phyloP scores from a whole-genome alignment of 306 rosid species.

The Argentina anserina region DNA sequence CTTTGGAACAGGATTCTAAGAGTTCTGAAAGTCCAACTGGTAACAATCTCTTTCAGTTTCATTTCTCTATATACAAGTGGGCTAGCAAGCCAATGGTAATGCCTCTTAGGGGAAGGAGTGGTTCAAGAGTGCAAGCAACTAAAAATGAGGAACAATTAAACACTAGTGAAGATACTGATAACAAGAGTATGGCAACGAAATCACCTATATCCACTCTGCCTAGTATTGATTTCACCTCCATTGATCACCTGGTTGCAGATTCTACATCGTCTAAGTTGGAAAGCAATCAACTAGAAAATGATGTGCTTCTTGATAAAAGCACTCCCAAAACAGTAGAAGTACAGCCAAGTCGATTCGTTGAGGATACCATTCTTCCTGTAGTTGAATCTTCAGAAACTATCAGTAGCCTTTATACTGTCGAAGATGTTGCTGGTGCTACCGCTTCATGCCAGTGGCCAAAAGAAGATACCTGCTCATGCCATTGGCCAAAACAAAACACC shows the following conservation, averaged over 20 bases:
- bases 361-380: conserved; percentile 27
- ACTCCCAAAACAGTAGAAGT: conserved; percentile 21
- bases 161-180: conserved; percentile 27
- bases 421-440: conserved; percentile 23
- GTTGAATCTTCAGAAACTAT: conserved; percentile 25
- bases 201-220: conserved; percentile 22
- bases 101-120: conserved; percentile 57
- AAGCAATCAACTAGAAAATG: conserved; percentile 28
- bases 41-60: conserved; percentile 60
- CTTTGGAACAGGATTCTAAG: conserved; percentile 33
- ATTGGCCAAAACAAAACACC: not conserved
- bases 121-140: conserved; percentile 38
- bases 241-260: not conserved
- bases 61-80: conserved; percentile 96
- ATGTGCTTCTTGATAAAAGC: conserved; percentile 23
- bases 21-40: conserved; percentile 32
- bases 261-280: conserved; percentile 19
- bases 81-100: conserved; percentile 65
- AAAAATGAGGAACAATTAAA: conserved; percentile 43
- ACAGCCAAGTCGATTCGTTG: conserved; percentile 11
- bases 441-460: not conserved
- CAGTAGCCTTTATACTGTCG: conserved; percentile 22
- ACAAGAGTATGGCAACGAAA: conserved; percentile 25
- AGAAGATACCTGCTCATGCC: not conserved
- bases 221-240: conserved; percentile 17